phyloP scores from a whole-genome alignment of 805 yeast species.

The Starmerella potacharoeniae region DNA sequence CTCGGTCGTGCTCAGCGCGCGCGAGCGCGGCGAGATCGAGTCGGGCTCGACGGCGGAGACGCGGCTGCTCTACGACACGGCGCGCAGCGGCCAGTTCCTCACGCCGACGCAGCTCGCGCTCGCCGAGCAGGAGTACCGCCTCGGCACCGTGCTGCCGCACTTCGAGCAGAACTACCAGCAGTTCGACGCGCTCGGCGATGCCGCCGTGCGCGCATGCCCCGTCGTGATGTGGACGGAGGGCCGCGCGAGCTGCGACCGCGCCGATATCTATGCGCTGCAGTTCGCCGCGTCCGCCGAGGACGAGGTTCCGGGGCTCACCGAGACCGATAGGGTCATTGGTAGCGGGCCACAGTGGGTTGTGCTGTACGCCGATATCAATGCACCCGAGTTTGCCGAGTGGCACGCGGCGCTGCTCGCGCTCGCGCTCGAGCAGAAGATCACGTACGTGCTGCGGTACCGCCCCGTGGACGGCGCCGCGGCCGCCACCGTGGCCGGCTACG shows the following conservation, averaged over 20 bases:
- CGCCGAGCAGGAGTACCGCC: conserved; percentile 36
- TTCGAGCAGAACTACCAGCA: conserved; percentile 52
- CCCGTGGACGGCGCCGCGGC: conserved; percentile 27
- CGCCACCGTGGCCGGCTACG: conserved; percentile 42
- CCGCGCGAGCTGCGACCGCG: conserved; percentile 49
- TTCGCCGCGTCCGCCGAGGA: conserved; percentile 20
- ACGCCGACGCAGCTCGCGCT: conserved; percentile 11
- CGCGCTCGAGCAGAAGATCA: conserved; percentile 52
- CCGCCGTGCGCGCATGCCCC: conserved; percentile 27
- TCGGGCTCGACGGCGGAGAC: conserved; percentile 17
- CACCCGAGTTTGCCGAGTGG: conserved; percentile 43
- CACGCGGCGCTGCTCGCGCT: conserved; percentile 48
- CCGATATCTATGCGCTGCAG: conserved; percentile 70
- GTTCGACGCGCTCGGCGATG: conserved; percentile 31
- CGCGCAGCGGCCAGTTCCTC: conserved; percentile 15
- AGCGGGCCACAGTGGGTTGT: conserved; percentile 40
- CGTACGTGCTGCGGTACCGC: conserved; percentile 66
- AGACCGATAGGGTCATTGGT: conserved; percentile 61
- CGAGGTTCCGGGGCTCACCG: conserved; percentile 20
- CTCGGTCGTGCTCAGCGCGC: conserved; percentile 19
- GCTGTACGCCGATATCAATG: conserved; percentile 54
- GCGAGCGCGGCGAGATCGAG: conserved; percentile 13
- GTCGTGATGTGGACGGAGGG: conserved; percentile 47
- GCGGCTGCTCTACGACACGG: conserved; percentile 20
- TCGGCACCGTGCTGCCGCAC: conserved; percentile 46